Evolutionary conservation across 2,329 filamentous ascomycete species (phyloP).

Genomic region (Eurotiales sp.): DNA sequence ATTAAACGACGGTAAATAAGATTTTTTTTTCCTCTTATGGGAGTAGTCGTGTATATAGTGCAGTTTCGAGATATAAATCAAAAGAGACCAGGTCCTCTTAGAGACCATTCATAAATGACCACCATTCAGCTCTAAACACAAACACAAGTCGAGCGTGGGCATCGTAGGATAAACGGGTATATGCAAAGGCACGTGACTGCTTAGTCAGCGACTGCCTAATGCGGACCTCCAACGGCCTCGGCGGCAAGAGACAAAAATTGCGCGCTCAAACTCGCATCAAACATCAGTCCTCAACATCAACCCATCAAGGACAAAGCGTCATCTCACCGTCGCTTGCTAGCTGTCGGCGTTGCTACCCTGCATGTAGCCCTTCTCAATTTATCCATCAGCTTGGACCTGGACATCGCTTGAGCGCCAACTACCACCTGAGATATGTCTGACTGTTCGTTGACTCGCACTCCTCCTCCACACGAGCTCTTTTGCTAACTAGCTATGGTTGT

Average conservation of each 20-base stretch:
- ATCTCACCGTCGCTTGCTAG: slow-evolving; percentile 24
- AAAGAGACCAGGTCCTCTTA: slow-evolving; percentile 1
- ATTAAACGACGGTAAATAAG: slow-evolving; percentile 3
- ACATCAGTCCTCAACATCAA: slow-evolving; percentile 1
- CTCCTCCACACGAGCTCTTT: slow-evolving; percentile 6
- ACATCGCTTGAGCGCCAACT: slow-evolving; percentile 21
- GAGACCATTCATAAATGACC: too few species aligned
- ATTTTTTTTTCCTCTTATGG: not conserved
- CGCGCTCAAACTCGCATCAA: slow-evolving; percentile 5
- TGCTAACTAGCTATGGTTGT: slow-evolving; percentile 27
- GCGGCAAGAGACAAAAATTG: slow-evolving; percentile 13
- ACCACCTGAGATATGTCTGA: slow-evolving; percentile 44
- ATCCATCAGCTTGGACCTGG: slow-evolving; percentile 26
- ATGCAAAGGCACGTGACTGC: not conserved
- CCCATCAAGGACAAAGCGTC: not conserved
- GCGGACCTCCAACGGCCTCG: slow-evolving; percentile 2
- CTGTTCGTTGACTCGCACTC: slow-evolving; percentile 29
- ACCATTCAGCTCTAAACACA: too few species aligned
- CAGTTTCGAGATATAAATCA: slow-evolving; percentile 9
- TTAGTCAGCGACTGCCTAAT: slow-evolving; percentile 1
- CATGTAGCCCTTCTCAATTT: slow-evolving; percentile 31
- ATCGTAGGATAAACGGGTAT: too few species aligned
- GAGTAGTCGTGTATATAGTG: slow-evolving; percentile 14
- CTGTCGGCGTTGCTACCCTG: slow-evolving; percentile 31
- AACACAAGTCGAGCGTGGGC: too few species aligned